Conservation (phyloP, 495 filamentous ascomycete species). For the Penicillium soppii region DNA sequence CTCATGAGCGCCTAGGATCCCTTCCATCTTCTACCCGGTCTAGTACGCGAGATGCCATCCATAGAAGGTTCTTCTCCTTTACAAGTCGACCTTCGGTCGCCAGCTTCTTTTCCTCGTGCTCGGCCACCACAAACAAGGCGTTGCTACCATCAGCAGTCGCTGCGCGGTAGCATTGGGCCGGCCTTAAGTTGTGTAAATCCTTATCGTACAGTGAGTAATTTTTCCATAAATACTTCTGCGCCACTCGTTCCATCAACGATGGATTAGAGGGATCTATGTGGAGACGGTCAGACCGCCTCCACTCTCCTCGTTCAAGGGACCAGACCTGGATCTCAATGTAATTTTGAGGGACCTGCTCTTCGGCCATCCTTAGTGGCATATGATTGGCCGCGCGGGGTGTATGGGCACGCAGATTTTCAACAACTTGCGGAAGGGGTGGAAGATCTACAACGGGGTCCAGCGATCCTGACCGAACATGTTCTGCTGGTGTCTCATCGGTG, state of each 20-base stretch:
- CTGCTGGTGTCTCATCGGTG: background rate
- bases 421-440: background rate
- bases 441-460: background rate
- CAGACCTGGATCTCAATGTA: conserved; percentile 7
- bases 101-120: conserved; percentile 17
- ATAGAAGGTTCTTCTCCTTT: conserved; percentile 17
- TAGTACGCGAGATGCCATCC: too few relatives aligned
- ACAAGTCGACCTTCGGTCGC: conserved; percentile 13
- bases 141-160: conserved; percentile 19
- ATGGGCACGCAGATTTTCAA: background rate
- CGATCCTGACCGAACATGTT: background rate
- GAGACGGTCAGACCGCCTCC: conserved; percentile 15
- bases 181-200: conserved; percentile 17
- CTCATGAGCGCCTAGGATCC: conserved; percentile 9
- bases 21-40: too few relatives aligned
- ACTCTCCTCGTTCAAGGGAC: conserved; percentile 16
- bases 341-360: background rate
- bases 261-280: conserved; percentile 13
- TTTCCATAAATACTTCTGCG: conserved; percentile 20
- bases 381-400: background rate
- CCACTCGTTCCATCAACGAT: conserved; percentile 15
- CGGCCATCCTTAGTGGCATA: background rate
- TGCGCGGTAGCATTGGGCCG: conserved; percentile 14
- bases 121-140: conserved; percentile 13
- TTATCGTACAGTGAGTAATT: conserved; percentile 19